Base-by-base conservation (phyloP, 2,329 filamentous ascomycete genomes). In the Myriosclerotinia curreyana region DNA sequence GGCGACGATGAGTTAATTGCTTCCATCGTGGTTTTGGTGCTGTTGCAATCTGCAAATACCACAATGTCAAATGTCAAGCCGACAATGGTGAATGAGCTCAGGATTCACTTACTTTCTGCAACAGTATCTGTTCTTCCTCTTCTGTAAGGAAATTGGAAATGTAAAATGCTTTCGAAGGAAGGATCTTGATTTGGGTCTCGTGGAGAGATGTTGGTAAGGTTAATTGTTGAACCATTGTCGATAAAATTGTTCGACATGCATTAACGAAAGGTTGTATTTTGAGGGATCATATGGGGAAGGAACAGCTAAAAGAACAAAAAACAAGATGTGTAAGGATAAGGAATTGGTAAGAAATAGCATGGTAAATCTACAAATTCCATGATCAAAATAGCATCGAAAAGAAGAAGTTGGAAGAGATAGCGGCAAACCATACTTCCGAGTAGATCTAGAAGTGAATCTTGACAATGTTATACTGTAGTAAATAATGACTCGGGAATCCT, bases 1-100 rank as follows among this genome's bases (percentile, higher is more conserved):
- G 85, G 50, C 94, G 88, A 63, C 95, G 90, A 75, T 92, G 91
- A n/a, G 89, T 86, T 63, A 99, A 87, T 58, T 89, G 83, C 67
- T 91, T 93, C 94, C 95, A 99, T 74, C 87, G 84, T 34, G 90
- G 88, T 67, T 86, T 87, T 34, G 90, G 89, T 0, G 86, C 86
- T 52, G 83, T 80, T 60, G 80, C 78, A 70, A 89, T 84, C 82
- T 74, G 58, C 28, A 31, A 25, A 55, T 17, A 55, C 68, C 42
- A 70, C 58, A 25, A 59, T 38, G 49, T 38, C 20, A 52, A 44
- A 52, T 38, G 7, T 36, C 36, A 25, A 42, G n/a, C 44, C 34
- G 15, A 46, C 15, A 34, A n/a, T 42, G 28, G 17, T 49, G 49
- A 62, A 40, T 25, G 42, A 20, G 66, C 71, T 54, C 71, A 20